These are phyloP conservation scores for Cyclocybe aegerita DNA, from an alignment of 768 basidiomycete species.

Conservation along the genomic window DNA sequence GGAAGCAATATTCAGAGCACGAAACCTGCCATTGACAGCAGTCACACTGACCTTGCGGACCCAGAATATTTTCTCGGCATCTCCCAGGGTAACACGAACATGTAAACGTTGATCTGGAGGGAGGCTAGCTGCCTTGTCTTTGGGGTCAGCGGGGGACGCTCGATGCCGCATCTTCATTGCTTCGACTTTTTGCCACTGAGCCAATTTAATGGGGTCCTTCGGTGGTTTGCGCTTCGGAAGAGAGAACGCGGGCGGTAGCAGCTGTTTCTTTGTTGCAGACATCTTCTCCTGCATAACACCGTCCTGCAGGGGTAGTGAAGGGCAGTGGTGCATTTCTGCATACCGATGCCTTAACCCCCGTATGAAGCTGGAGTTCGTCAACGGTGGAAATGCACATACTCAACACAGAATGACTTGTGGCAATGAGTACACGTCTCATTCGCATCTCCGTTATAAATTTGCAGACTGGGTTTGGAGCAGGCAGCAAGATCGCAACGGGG, in stretches of 20 bases:
- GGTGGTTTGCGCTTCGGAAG: conserved; percentile 28
- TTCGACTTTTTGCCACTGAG: conserved; percentile 56
- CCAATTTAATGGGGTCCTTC: conserved; percentile 52
- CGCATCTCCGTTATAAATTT: conserved; percentile 31
- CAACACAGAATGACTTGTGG: conserved; percentile 58
- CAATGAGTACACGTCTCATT: conserved; percentile 51
- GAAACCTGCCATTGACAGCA: neutral
- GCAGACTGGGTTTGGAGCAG: conserved; percentile 59
- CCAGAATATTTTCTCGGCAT: conserved; percentile 59
- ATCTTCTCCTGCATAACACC: conserved; percentile 19
- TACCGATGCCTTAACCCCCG: conserved; percentile 59
- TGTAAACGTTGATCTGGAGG: conserved; percentile 60
- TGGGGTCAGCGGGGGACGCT: conserved; percentile 62
- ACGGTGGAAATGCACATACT: conserved; percentile 35
- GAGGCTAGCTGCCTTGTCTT: conserved; percentile 45
- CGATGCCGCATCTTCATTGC: conserved; percentile 75
- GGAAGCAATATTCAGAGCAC: neutral
- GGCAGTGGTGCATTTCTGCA: conserved; percentile 59
- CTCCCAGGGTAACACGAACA: conserved; percentile 40
- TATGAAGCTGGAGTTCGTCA: conserved; percentile 11
- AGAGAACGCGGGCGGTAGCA: neutral
- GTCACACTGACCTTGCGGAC: conserved; percentile 56
- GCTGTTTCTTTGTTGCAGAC: neutral
- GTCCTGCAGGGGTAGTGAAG: conserved; percentile 23
- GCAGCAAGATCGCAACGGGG: conserved; percentile 47